Evolutionary conservation across 2,329 filamentous ascomycete species (phyloP), one percentile per base, ranked within the genome.

Genomic region (Aspergillus sp.): DNA sequence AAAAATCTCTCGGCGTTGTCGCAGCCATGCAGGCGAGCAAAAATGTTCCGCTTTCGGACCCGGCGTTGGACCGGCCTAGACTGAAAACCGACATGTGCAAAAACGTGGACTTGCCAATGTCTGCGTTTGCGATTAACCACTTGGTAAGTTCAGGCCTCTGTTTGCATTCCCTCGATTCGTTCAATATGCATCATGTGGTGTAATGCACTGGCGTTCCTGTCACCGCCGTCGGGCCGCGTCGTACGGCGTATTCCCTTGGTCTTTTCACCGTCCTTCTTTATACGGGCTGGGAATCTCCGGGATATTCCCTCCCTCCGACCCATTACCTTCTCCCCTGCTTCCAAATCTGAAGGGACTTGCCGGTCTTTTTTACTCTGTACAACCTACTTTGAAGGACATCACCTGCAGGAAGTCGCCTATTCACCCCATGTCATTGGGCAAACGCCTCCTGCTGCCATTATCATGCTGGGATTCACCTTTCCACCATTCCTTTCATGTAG

Each of bases 41-140:
- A 7, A 49, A 42, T 23, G 21, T 19, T 2, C 42, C 36, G 19
- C 23, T 58, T 5, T 57, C 59, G 0, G 70, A 71, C 44, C 70
- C 65, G 11, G 65, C 70, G n/a, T 59, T 66, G 59, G 69, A 70
- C 17, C 42, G 50, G 21, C 65, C 64, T 4, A 60, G 51, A 21
- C 50, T 66, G 5, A 21, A 36, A 3, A 70, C 68, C 0, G 69
- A 71, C 32, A 65, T 62, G 55, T 71, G 66, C 25, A 58, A 51
- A 17, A 70, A 71, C 32, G 42, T 72, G 2, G 70, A 72, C 48
- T 47, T 72, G 48, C 68, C 69, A 1, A 23, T 64, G 38, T 61
- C 58, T 0, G 69, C 69, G 11, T 72, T 63, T 57, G 44, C 58
- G 1, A 38, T 71, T 7, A 66, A 71, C 32, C 60, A 69, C 38